Base-by-base conservation (phyloP, 257 asterid species). In the Lantana camara region DNA sequence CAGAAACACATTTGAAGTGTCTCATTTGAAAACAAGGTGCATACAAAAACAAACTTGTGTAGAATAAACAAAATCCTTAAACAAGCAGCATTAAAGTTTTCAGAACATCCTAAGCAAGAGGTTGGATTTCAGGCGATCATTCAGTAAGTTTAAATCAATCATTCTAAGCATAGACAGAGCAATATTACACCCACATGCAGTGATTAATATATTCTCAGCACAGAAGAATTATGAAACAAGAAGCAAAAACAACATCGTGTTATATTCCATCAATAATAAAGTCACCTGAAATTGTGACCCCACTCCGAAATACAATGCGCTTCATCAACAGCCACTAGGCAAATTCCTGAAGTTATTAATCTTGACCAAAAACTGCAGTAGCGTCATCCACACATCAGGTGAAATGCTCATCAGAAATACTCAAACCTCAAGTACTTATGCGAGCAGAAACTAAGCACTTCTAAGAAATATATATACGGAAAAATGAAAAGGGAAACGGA, bases 301-400 rank as follows among this genome's bases (percentile, higher is more conserved):
- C 98, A 92, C 77, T 92, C 97, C 21, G 98, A 92, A 70, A 92
- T 92, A 82, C 98, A 92, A 70, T 92, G 98, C 63, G 96, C 98
- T 81, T 92, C 98, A 61, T 92, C 98, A 79, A 92, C 95, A 74
- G 98, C 97, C 79, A 92, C 65, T 47, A 92, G 86, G 73, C 96
- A 83, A 53, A 92, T 83, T 73, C 98, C 98, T 4, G 77, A 71
- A 46, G 75, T 69, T 34, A 79, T 79, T 77, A 89, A 70, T 70
- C 83, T 83, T 67, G 91, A 75, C 98, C 98, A 92, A 81, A 92
- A 92, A 79, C 98, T 92, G 96, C 83, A 80, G 49, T 40, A 66
- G 44, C 70, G 64, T 40, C 44, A 62, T 35, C 14, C 24, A 41
- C 19, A 60, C 19, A 42, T 66, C 68, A 55, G 54, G 70, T 37